Percentiles rank a stretch among this genome's conserved stretches.
These are phyloP conservation scores for Pharus latifolius DNA, from an alignment of 176 grass and related monocot genomes.

Conservation along the genomic window DNA sequence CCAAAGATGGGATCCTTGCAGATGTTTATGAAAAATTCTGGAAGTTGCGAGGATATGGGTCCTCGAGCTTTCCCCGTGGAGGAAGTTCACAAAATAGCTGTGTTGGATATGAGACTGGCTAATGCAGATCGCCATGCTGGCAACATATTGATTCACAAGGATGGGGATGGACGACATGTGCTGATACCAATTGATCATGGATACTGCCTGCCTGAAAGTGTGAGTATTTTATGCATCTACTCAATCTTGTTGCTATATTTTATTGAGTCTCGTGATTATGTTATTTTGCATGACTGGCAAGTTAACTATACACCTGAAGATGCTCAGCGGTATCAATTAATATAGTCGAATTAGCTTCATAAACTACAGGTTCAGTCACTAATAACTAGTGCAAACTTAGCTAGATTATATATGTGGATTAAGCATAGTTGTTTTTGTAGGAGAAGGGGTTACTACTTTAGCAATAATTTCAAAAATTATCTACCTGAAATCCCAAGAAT, in stretches of 20 bases:
- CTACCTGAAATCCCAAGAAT: too few species aligned
- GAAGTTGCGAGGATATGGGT: slow-evolving; percentile 48
- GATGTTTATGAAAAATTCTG: slow-evolving; percentile 38
- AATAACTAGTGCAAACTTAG: not conserved
- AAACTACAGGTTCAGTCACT: not conserved
- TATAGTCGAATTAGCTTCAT: not conserved
- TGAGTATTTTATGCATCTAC: slow-evolving; percentile 17
- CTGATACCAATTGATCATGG: slow-evolving; percentile 53
- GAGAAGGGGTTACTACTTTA: too few species aligned
- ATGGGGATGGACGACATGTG: not conserved
- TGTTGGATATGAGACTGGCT: slow-evolving; percentile 50
- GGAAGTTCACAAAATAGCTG: slow-evolving; percentile 47
- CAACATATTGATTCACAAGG: slow-evolving; percentile 37
- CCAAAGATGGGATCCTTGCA: slow-evolving; percentile 47
- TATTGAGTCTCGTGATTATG: not conserved
- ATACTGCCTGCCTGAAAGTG: slow-evolving; percentile 58
- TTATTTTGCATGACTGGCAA: not conserved
- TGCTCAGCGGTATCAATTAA: not conserved
- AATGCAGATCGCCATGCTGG: slow-evolving; percentile 51
- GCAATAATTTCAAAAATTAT: too few species aligned
- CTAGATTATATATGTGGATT: not conserved
- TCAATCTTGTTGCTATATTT: not conserved
- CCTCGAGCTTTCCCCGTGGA: slow-evolving; percentile 28
- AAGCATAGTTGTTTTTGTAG: not conserved
- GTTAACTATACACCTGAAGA: not conserved